phyloP scores from a whole-genome alignment of 345 rosid genomes.

The Gossypium raimondii region DNA sequence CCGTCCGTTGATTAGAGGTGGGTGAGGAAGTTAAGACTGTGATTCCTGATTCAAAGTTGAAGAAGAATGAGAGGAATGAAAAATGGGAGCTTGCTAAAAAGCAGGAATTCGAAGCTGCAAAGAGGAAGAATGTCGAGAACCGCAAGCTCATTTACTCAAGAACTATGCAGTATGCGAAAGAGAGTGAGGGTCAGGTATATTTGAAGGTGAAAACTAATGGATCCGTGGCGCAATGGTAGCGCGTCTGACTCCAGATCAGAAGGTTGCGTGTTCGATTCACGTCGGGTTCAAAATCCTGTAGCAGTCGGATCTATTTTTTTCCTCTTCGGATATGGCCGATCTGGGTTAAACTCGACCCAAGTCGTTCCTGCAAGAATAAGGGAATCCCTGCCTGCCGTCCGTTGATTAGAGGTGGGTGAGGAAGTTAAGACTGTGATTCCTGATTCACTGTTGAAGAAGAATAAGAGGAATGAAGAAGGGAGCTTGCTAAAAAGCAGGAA shows the following conservation, averaged over 20 bases:
- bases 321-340: not conserved
- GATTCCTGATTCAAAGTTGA: slow-evolving; percentile 69
- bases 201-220: slow-evolving; percentile 15
- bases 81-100: slow-evolving; percentile 47
- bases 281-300: slow-evolving; percentile 62
- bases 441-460: slow-evolving; percentile 73
- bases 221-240: slow-evolving; percentile 99
- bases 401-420: slow-evolving; percentile 24
- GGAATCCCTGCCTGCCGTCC: not conserved
- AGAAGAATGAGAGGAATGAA: slow-evolving; percentile 73
- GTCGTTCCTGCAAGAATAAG: not conserved
- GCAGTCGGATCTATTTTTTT: not conserved
- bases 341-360: not conserved
- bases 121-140: slow-evolving; percentile 52
- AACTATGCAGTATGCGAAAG: slow-evolving; percentile 51
- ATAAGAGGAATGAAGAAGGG: slow-evolving; percentile 69
- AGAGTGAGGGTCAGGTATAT: slow-evolving; percentile 48
- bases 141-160: slow-evolving; percentile 52
- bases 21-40: slow-evolving; percentile 25
- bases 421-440: slow-evolving; percentile 46
- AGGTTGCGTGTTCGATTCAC: slow-evolving; percentile 99
- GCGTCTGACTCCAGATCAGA: slow-evolving; percentile 99
- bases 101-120: slow-evolving; percentile 34
- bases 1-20: slow-evolving; percentile 21
- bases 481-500: slow-evolving; percentile 40